These are phyloP conservation scores for Cladosporium sp. DNA, from an alignment of 2,329 filamentous ascomycete genomes.

Conservation along the genomic window DNA sequence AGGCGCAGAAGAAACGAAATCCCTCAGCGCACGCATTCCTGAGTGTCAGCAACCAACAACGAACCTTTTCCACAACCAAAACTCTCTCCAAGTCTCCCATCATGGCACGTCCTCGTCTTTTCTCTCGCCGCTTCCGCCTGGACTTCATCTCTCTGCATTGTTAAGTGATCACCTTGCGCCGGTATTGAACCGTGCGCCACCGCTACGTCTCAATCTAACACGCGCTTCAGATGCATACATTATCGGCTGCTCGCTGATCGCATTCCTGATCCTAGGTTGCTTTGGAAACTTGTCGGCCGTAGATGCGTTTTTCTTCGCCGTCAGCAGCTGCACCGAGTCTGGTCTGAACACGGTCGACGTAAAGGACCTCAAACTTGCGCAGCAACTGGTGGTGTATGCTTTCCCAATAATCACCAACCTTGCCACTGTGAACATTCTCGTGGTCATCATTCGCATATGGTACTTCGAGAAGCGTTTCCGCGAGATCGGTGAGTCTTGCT, in stretches of 20 bases:
- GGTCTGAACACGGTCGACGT: slow-evolving; percentile 52
- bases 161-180: slow-evolving; percentile 1
- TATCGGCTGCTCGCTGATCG: slow-evolving; percentile 33
- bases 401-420: slow-evolving; percentile 48
- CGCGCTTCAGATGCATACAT: slow-evolving; percentile 38
- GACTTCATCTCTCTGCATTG: slow-evolving; percentile 1
- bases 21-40: no score
- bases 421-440: slow-evolving; percentile 47
- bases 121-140: background rate
- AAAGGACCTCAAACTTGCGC: slow-evolving; percentile 47
- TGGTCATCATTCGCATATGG: slow-evolving; percentile 45
- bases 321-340: slow-evolving; percentile 48
- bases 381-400: slow-evolving; percentile 51
- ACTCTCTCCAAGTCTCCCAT: no score
- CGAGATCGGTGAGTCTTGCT: slow-evolving; percentile 31
- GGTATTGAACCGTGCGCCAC: background rate
- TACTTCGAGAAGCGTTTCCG: slow-evolving; percentile 49
- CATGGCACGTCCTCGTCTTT: background rate
- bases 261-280: slow-evolving; percentile 35
- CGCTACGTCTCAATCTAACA: background rate
- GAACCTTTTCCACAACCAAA: no score
- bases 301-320: slow-evolving; percentile 50
- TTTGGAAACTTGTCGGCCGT: slow-evolving; percentile 40
- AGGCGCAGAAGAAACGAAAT: no score
- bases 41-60: no score